Evolutionary conservation across 805 yeast species (phyloP).

Genomic region (Ogataea pini): DNA sequence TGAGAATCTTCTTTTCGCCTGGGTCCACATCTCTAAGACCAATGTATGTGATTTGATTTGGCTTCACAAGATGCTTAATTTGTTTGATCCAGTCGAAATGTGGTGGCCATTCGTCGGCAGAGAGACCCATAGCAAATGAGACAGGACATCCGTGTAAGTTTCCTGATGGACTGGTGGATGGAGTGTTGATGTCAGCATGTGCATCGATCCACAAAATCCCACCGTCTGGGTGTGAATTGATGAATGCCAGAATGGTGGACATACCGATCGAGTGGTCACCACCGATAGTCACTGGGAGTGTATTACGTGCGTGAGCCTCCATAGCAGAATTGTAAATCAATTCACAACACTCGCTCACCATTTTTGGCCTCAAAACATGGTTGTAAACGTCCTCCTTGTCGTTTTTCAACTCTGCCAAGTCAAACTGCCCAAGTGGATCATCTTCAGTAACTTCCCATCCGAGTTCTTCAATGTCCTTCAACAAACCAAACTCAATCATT

Average conservation of each 20-base stretch:
- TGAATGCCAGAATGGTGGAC: slow-evolving; percentile 85
- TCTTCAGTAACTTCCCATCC: slow-evolving; percentile 68
- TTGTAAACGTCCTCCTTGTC: slow-evolving; percentile 51
- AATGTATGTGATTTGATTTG: slow-evolving; percentile 80
- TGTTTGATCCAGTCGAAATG: slow-evolving; percentile 66
- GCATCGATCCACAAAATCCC: slow-evolving; percentile 97
- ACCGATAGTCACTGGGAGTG: slow-evolving; percentile 82
- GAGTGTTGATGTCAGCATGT: slow-evolving; percentile 95
- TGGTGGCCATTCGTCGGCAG: slow-evolving; percentile 64
- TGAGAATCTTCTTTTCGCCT: slow-evolving; percentile 76
- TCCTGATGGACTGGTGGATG: slow-evolving; percentile 79
- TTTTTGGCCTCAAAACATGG: slow-evolving; percentile 66
- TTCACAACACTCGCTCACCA: slow-evolving; percentile 74
- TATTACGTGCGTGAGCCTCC: slow-evolving; percentile 45
- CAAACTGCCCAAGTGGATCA: slow-evolving; percentile 54
- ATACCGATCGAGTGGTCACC: slow-evolving; percentile 98
- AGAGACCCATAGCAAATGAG: slow-evolving; percentile 84
- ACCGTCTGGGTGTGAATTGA: slow-evolving; percentile 78
- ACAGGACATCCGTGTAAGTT: slow-evolving; percentile 97
- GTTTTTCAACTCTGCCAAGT: slow-evolving; percentile 44
- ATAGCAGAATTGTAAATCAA: slow-evolving; percentile 62
- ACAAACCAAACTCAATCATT: slow-evolving; percentile 70
- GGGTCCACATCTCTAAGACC: slow-evolving; percentile 92
- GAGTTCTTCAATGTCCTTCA: slow-evolving; percentile 57
- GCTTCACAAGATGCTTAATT: slow-evolving; percentile 60